phyloP scores from a whole-genome alignment of 148 eudicot species.

The Selenicereus undatus region DNA sequence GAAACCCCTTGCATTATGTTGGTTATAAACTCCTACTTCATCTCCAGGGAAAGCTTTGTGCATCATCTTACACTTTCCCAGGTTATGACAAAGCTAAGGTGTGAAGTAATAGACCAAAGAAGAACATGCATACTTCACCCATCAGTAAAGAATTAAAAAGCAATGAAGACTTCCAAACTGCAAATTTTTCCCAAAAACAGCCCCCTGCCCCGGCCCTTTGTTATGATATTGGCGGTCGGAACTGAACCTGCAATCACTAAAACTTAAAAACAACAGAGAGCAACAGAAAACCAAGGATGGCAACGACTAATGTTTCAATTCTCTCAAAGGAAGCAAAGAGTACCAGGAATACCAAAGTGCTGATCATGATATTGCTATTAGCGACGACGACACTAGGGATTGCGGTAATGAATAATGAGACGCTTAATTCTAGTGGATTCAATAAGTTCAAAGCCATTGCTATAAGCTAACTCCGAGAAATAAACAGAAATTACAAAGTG shows the following conservation, averaged over 20 bases:
- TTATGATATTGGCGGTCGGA: background rate
- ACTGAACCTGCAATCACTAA: background rate
- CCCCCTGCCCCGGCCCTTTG: too few species aligned
- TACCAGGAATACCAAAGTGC: too few species aligned
- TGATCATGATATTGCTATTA: too few species aligned
- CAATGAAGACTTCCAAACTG: too few species aligned
- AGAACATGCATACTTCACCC: background rate
- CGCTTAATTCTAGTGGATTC: too few species aligned
- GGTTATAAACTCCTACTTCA: background rate
- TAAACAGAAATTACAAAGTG: background rate
- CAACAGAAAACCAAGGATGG: too few species aligned
- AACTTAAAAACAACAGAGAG: background rate
- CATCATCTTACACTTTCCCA: background rate
- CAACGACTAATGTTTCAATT: too few species aligned
- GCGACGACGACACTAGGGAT: too few species aligned
- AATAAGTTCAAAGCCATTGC: background rate
- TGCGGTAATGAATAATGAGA: too few species aligned
- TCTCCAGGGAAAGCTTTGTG: background rate
- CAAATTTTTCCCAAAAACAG: too few species aligned
- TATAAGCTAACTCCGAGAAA: background rate
- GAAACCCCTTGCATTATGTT: background rate
- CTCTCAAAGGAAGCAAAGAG: too few species aligned
- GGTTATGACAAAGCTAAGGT: background rate
- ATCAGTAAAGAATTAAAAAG: too few species aligned
- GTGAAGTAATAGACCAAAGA: background rate